Evolutionary conservation across 2,329 filamentous ascomycete species (phyloP).

Genomic region (Neopestalotiopsis sp.): DNA sequence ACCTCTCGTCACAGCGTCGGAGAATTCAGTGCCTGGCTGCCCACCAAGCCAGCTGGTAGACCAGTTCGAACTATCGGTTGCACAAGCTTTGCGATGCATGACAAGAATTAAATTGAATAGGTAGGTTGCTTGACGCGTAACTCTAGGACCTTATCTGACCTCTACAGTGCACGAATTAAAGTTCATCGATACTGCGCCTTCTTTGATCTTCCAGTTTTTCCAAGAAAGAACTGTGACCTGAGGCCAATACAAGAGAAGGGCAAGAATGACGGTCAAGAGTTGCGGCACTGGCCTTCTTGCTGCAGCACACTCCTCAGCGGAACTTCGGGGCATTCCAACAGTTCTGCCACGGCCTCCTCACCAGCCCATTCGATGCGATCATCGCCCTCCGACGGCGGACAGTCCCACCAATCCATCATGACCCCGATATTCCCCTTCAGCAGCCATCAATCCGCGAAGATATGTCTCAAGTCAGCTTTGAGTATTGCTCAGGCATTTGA

Average conservation of each 20-base stretch:
- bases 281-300: conserved; percentile 39
- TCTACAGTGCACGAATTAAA: conserved; percentile 52
- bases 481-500: conserved; percentile 52
- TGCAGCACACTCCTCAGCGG: conserved; percentile 36
- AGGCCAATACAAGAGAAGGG: conserved; percentile 33
- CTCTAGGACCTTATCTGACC: not conserved
- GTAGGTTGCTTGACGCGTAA: conserved; percentile 29
- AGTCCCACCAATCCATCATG: conserved; percentile 19
- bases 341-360: conserved; percentile 32
- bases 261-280: conserved; percentile 31
- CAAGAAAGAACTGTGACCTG: conserved; percentile 54
- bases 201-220: conserved; percentile 54
- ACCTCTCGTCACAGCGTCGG: conserved; percentile 41
- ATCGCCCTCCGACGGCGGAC: conserved; percentile 25
- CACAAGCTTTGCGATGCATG: conserved; percentile 50
- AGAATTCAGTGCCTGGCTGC: conserved; percentile 39
- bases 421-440: conserved; percentile 45
- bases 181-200: conserved; percentile 57
- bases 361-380: conserved; percentile 35
- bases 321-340: conserved; percentile 27
- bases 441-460: conserved; percentile 51
- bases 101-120: conserved; percentile 56
- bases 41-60: conserved; percentile 41
- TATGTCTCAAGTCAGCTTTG: conserved; percentile 54
- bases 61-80: conserved; percentile 44